Base-by-base conservation (phyloP, 768 basidiomycete genomes). In the Hydnomerulius pinastri region DNA sequence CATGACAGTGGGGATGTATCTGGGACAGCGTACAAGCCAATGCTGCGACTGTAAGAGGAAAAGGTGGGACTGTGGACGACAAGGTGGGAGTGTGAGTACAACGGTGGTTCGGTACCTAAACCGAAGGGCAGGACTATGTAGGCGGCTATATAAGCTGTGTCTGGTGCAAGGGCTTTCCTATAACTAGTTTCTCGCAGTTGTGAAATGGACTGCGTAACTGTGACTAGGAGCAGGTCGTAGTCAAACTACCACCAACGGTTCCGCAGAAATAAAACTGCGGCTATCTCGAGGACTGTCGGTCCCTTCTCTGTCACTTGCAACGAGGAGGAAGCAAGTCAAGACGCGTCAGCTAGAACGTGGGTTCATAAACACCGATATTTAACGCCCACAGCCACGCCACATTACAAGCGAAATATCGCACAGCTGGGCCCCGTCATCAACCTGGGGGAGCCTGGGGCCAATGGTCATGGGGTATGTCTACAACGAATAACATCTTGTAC, bases 1-100 rank as follows among this genome's bases (percentile, higher is more conserved):
- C 88, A 91, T 90, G 65, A 53, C 57, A 52, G 48, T 54, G 58
- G 41, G 39, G 53, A 43, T 50, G 62, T 52, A 43, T 13, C 2
- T 49, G 58, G 12, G 54, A 61, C 46, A 62, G 65, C 54, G 63
- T 60, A 59, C 54, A 58, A 73, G 64, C 75, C 74, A 74, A 74
- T 59, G 72, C 53, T 73, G 69, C 66, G 57, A 64, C 57, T 56
- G 24, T 39, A 46, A 37, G 44, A 44, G 43, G 41, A 57, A 48
- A 38, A 50, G 27, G 59, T 51, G 57, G 30, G 56, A 48, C 13
- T 45, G 42, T 29, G 52, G 54, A 53, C 33, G 55, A 58, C 47
- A 54, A 60, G 59, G 59, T 61, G 64, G 54, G 57, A 58, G 59
- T 53, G 53, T 33, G 61, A 59, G 46, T 17, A 13, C 43, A 62